Evolutionary conservation across 2,329 filamentous ascomycete species (phyloP), one percentile per base, ranked within the genome.

Genomic region (Mollisia scopiformis): DNA sequence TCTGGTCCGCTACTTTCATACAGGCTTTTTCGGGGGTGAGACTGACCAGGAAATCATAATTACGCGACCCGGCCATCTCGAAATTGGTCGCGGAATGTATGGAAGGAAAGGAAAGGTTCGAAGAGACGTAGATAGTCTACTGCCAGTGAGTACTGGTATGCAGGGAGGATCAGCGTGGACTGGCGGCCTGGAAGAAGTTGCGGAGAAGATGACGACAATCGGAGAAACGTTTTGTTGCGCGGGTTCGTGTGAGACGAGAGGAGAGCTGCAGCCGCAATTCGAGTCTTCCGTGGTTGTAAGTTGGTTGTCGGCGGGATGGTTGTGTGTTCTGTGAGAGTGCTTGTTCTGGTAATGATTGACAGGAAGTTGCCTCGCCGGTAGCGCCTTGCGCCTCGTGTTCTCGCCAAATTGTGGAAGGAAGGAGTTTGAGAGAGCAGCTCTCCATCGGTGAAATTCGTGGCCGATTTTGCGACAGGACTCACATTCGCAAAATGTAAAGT

Each of bases 41-140:
- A 61, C 66, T 63, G 88, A 98, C 94, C 80, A 99, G 85, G 79
- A 98, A 98, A 79, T 99, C 95, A 81, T 99, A 99, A 84, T 99
- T 99, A 79, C 95, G 88, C 84, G 94, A 96, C 78, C 91, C 92
- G 74, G 95, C 93, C 95, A 99, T 99, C 72, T 75, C 63, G 66
- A 52, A 62, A 50, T 63, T 51, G 57, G 57, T 68, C 63, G 67
- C 67, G 61, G 52, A 58, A 47, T 46, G 23, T 37, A 57, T 23
- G 13, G 39, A 30, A 60, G 37, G 39, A 51, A n/a, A 35, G 23
- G 31, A 21, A 52, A 31, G 13, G 25, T 54, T 57, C 43, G 37
- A 43, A 46, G 33, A 55, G 53, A 51, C n/a, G 59, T 59, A 55
- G 55, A 50, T 23, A 37, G 23, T 46, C 25, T 19, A 37, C 39